These are phyloP conservation scores for Pelargonium australe DNA, from an alignment of 441 rosid genomes.

Conservation along the genomic window DNA sequence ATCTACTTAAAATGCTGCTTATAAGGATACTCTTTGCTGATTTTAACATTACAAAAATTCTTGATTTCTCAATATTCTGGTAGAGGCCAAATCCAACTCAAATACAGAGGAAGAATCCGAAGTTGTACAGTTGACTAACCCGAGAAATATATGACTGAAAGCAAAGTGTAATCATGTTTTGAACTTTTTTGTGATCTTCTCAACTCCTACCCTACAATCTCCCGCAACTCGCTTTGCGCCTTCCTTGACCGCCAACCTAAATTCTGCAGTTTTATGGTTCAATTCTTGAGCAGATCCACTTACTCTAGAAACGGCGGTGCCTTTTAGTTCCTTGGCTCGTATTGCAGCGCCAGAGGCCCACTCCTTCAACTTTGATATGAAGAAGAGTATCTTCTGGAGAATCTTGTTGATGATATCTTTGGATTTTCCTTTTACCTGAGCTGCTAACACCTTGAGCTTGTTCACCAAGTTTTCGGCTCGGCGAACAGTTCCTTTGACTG, in stretches of 20 bases:
- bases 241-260: constrained; percentile 44
- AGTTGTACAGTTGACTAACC: too few relatives aligned
- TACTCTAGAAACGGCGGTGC: constrained; percentile 29
- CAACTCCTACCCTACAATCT: constrained; percentile 64
- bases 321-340: constrained; percentile 39
- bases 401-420: constrained; percentile 45
- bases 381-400: constrained; percentile 33
- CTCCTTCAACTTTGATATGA: constrained; percentile 42
- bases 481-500: constrained; percentile 52
- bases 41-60: too few relatives aligned
- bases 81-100: too few relatives aligned
- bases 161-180: constrained; percentile 29
- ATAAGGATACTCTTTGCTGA: too few relatives aligned
- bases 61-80: too few relatives aligned
- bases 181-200: constrained; percentile 72
- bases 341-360: constrained; percentile 30
- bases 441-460: constrained; percentile 59
- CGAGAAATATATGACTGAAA: too few relatives aligned
- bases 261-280: constrained; percentile 44
- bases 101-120: too few relatives aligned
- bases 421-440: constrained; percentile 46
- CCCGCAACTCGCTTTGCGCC: constrained; percentile 59
- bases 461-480: constrained; percentile 54
- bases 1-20: too few relatives aligned
- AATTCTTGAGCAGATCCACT: constrained; percentile 41